phyloP scores from a whole-genome alignment of 2,329 filamentous ascomycete genomes.

The Hypoxylon sp. region DNA sequence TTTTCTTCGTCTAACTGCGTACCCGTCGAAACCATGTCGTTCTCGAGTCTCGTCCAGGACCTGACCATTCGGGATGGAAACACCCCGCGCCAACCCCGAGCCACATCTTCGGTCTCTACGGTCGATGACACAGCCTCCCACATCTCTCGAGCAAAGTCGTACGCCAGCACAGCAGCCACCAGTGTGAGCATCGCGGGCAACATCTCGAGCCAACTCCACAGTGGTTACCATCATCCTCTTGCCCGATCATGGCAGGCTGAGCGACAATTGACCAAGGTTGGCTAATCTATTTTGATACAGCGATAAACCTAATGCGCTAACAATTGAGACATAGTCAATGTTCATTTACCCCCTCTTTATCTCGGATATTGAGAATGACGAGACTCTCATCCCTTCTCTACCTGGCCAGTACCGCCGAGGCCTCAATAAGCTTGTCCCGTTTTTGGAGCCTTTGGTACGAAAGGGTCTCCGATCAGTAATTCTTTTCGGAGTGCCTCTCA shows the following conservation, averaged over 20 bases:
- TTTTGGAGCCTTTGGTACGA: slow-evolving; percentile 86
- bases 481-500: slow-evolving; percentile 92
- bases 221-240: slow-evolving; percentile 85
- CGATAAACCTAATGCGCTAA: slow-evolving; percentile 12
- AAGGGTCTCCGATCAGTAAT: slow-evolving; percentile 96
- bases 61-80: slow-evolving; percentile 70
- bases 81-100: slow-evolving; percentile 63
- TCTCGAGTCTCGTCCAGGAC: slow-evolving; percentile 77
- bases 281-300: slow-evolving; percentile 42
- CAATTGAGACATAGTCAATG: slow-evolving; percentile 79
- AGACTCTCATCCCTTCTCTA: slow-evolving; percentile 89
- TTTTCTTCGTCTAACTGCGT: neutral
- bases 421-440: slow-evolving; percentile 86
- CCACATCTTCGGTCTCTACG: slow-evolving; percentile 66
- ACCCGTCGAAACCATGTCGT: slow-evolving; percentile 67
- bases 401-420: slow-evolving; percentile 92
- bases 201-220: slow-evolving; percentile 86
- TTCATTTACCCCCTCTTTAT: slow-evolving; percentile 98
- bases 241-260: slow-evolving; percentile 87
- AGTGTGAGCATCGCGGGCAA: slow-evolving; percentile 80
- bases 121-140: slow-evolving; percentile 73
- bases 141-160: slow-evolving; percentile 75
- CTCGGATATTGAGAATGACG: slow-evolving; percentile 93
- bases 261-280: slow-evolving; percentile 86
- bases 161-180: slow-evolving; percentile 75